phyloP scores from a whole-genome alignment of 768 basidiomycete genomes.

The Lentinula guzmanii region DNA sequence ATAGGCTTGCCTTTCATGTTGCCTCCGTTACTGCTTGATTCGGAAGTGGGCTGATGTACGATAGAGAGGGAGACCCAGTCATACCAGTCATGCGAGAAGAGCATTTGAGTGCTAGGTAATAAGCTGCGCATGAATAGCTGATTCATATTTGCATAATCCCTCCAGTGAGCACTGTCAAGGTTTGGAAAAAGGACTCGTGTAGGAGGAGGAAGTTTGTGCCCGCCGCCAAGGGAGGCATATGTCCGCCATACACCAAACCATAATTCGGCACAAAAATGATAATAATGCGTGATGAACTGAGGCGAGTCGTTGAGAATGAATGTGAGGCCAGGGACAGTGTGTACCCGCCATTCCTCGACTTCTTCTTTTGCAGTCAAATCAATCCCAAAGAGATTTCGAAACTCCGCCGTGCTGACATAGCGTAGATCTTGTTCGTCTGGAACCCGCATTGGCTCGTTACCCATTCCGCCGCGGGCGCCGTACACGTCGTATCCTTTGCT shows the following conservation, averaged over 20 bases:
- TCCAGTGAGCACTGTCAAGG: slow-evolving; percentile 6
- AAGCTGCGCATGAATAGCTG: slow-evolving; percentile 75
- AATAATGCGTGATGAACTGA: slow-evolving; percentile 90
- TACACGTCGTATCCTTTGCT: slow-evolving; percentile 61
- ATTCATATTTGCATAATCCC: slow-evolving; percentile 10
- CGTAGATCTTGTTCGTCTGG: slow-evolving; percentile 79
- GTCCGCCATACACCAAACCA: slow-evolving; percentile 92
- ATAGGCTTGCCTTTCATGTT: slow-evolving; percentile 56
- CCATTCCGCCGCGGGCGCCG: slow-evolving; percentile 35
- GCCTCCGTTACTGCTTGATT: not conserved
- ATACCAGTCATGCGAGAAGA: slow-evolving; percentile 78
- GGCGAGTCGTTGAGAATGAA: slow-evolving; percentile 58
- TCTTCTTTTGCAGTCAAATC: not conserved
- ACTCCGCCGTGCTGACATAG: slow-evolving; percentile 65
- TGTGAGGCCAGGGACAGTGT: slow-evolving; percentile 71
- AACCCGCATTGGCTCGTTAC: slow-evolving; percentile 49
- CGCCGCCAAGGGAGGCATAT: slow-evolving; percentile 70
- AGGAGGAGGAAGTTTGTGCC: slow-evolving; percentile 66
- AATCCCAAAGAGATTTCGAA: slow-evolving; percentile 59
- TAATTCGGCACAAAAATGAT: slow-evolving; percentile 90
- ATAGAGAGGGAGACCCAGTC: slow-evolving; percentile 45
- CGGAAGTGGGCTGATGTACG: not conserved
- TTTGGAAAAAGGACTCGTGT: slow-evolving; percentile 68
- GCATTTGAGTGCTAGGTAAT: slow-evolving; percentile 77
- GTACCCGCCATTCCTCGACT: slow-evolving; percentile 38